These are phyloP conservation scores for Epipyxis sp. DNA, from an alignment of 108 stramenopile species.

Conservation along the genomic window DNA sequence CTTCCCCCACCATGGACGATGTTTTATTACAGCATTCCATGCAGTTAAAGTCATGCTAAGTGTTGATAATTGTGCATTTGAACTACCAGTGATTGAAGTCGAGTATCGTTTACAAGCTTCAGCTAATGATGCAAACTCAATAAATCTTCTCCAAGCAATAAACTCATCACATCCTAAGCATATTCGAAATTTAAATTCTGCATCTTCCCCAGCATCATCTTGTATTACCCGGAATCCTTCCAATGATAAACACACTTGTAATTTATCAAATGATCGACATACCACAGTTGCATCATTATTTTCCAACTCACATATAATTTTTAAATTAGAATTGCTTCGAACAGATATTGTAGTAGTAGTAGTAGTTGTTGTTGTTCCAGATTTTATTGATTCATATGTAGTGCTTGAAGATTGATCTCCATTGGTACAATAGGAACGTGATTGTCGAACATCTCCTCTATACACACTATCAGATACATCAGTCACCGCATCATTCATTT, in stretches of 20 bases:
- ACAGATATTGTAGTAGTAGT: too few species aligned
- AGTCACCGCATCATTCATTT: too few species aligned
- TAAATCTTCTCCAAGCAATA: background rate
- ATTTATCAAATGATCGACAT: background rate
- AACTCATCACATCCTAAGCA: background rate
- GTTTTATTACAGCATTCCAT: background rate
- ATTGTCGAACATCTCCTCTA: too few species aligned
- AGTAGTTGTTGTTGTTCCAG: too few species aligned
- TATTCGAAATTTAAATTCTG: background rate
- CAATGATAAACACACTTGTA: background rate
- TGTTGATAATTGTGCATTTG: background rate
- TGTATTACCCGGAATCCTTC: background rate
- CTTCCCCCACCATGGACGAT: background rate
- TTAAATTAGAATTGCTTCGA: too few species aligned
- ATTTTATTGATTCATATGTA: too few species aligned
- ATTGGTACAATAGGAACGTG: too few species aligned
- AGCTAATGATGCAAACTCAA: background rate
- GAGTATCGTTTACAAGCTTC: background rate
- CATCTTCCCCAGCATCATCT: background rate
- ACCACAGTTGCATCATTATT: background rate
- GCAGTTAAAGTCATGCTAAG: background rate
- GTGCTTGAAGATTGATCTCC: too few species aligned
- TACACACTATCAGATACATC: too few species aligned
- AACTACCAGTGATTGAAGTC: background rate
- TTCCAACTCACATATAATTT: background rate